These are phyloP conservation scores for Arthrocladium fulminans DNA, from an alignment of 2,329 filamentous ascomycete genomes.

Conservation along the genomic window DNA sequence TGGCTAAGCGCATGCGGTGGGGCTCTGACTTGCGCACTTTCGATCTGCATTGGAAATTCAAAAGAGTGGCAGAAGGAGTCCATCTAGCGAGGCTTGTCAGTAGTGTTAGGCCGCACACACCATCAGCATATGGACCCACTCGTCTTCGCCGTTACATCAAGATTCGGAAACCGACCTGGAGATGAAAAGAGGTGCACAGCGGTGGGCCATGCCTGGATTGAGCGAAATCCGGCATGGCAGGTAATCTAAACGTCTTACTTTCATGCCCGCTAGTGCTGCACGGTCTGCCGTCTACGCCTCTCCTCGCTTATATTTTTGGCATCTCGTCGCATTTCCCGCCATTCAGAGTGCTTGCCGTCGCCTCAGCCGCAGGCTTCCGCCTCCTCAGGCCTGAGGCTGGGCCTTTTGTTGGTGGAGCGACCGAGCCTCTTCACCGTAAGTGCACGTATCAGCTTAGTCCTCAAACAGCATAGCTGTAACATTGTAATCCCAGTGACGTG, in stretches of 20 bases:
- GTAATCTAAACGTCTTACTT: slow-evolving; percentile 11
- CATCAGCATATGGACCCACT: slow-evolving; percentile 19
- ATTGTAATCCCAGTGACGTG: background rate
- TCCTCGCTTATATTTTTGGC: slow-evolving; percentile 8
- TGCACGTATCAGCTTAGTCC: slow-evolving; percentile 1
- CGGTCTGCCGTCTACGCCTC: background rate
- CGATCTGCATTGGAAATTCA: slow-evolving; percentile 23
- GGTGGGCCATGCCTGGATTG: slow-evolving; percentile 11
- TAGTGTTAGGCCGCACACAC: slow-evolving; percentile 13
- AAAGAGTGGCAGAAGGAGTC: slow-evolving; percentile 18
- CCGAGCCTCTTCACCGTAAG: background rate
- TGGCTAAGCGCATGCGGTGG: slow-evolving; percentile 19
- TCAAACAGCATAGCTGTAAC: background rate
- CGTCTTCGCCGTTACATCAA: slow-evolving; percentile 11
- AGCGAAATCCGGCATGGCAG: slow-evolving; percentile 1
- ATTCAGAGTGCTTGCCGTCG: background rate
- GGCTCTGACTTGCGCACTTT: slow-evolving; percentile 18
- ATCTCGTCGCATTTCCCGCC: background rate
- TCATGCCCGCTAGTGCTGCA: slow-evolving; percentile 4
- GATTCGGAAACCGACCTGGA: slow-evolving; percentile 21
- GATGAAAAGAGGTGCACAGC: slow-evolving; percentile 12
- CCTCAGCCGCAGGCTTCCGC: background rate
- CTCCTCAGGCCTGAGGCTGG: background rate
- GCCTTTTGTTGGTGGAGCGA: background rate
- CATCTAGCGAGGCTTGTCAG: slow-evolving; percentile 21